phyloP scores from a whole-genome alignment of 2,329 filamentous ascomycete species.

The Fusarium goolgardi region DNA sequence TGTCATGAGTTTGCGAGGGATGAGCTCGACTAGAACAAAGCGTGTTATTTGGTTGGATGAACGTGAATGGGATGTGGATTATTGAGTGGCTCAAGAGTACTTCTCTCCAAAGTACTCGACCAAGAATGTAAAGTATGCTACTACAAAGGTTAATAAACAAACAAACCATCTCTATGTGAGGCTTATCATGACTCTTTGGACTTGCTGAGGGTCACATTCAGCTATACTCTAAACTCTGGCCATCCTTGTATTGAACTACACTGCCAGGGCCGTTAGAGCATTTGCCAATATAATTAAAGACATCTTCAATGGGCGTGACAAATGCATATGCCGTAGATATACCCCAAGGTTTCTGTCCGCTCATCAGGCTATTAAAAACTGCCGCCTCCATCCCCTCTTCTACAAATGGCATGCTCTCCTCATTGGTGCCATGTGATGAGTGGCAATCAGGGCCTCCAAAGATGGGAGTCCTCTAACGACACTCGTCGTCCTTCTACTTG shows the following conservation, averaged over 20 bases:
- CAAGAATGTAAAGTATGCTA: constrained; percentile 3
- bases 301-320: neutral
- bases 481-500: neutral
- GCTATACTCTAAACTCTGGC: neutral
- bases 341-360: neutral
- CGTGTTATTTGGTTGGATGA: constrained; percentile 42
- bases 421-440: neutral
- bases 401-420: neutral
- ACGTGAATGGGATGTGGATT: constrained; percentile 14
- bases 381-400: neutral
- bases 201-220: neutral
- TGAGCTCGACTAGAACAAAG: constrained; percentile 15
- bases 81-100: constrained; percentile 23
- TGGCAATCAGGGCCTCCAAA: neutral
- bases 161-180: neutral
- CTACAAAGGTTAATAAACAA: neutral
- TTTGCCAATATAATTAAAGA: neutral
- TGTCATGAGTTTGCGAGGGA: constrained; percentile 38
- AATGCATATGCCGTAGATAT: neutral
- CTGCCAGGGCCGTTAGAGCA: neutral
- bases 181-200: neutral
- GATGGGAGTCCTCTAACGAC: neutral
- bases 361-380: neutral
- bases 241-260: neutral
- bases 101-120: constrained; percentile 21